Percentiles rank a stretch among this genome's conserved stretches.
Conservation (phyloP, 192 early-diverging fungal genomes). For the Glomus cerebriforme region DNA sequence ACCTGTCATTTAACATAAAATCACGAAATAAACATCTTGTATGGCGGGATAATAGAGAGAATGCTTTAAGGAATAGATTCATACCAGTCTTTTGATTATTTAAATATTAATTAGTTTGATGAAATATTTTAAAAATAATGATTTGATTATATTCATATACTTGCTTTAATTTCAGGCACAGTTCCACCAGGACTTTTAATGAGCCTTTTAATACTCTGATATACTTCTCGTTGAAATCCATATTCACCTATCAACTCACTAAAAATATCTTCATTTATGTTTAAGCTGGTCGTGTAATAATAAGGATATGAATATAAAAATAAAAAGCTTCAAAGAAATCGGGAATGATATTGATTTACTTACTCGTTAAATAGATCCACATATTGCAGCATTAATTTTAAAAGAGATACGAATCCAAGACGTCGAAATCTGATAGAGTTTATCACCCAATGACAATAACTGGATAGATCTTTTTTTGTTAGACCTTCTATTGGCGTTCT, state of each 20-base stretch:
- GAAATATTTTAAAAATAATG: background rate
- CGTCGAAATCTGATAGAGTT: background rate
- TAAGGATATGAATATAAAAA: background rate
- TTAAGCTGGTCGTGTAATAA: background rate
- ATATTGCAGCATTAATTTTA: constrained; percentile 19
- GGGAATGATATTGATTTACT: no score
- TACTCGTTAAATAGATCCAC: constrained; percentile 11
- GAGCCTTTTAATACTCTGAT: constrained; percentile 23
- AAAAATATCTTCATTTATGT: background rate
- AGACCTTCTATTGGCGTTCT: no score
- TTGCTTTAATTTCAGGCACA: background rate
- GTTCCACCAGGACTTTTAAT: background rate
- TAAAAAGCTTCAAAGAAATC: no score
- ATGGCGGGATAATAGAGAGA: background rate
- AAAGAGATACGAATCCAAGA: constrained; percentile 1
- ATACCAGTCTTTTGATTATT: background rate
- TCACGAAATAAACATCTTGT: constrained; percentile 13
- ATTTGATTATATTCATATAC: background rate
- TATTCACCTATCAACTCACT: background rate
- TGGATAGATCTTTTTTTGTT: background rate
- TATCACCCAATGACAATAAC: constrained; percentile 1
- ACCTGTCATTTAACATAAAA: constrained; percentile 9
- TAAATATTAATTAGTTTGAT: background rate
- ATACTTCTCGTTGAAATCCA: constrained; percentile 2
- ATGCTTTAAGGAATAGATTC: background rate